Evolutionary conservation across 2,329 filamentous ascomycete genomes (phyloP), one percentile per base, ranked within the genome.

Genomic region (Amauroascus verrucosus): DNA sequence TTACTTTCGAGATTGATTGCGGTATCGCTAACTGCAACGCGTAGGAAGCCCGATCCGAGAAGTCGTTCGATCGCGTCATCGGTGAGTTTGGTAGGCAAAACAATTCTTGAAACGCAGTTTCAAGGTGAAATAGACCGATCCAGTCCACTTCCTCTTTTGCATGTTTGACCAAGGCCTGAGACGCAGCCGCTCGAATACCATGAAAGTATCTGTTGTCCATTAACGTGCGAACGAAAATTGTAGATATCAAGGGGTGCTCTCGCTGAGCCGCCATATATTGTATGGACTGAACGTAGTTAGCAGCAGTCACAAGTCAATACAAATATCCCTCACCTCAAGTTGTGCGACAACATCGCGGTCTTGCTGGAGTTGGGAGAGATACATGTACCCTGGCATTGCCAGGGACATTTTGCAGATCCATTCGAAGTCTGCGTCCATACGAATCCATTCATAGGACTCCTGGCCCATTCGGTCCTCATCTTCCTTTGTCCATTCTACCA

Each of bases 361-460:
- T 69, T 98, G 93, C 67, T 98, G 93, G 57, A 98, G 76, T 68
- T 98, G 93, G 20, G 93, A 96, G 55, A 95, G 82, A 66, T 93
- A 96, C 94, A 98, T 98, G 75, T 97, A 97, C 3, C 88, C 82
- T 44, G 88, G 88, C 78, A 96, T 88, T 58, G 84, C 84, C 47
- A 85, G 73, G 56, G 85, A 83, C 69, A 95, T 86, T 60, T 84
- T 84, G 69, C 86, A 93, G 54, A 96, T 84, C 93, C 93, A 98
- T 67, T 98, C 93, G 61, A 97, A 97, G 69, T 98, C 94, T 14
- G 91, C 90, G 68, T 98, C 93, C 72, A 97, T 86, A 18, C 93
- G 85, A 61, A 98, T 95, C 93, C 94, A 98, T 67, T 98, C 93
- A 64, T 96, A 98, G 0, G 88, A 95, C 66, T 98, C 93, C 59